A percentile compares a stretch with the other conserved stretches of the same genome.
phyloP scores from a whole-genome alignment of 2,329 filamentous ascomycete genomes.

The Aspergillus sp. region DNA sequence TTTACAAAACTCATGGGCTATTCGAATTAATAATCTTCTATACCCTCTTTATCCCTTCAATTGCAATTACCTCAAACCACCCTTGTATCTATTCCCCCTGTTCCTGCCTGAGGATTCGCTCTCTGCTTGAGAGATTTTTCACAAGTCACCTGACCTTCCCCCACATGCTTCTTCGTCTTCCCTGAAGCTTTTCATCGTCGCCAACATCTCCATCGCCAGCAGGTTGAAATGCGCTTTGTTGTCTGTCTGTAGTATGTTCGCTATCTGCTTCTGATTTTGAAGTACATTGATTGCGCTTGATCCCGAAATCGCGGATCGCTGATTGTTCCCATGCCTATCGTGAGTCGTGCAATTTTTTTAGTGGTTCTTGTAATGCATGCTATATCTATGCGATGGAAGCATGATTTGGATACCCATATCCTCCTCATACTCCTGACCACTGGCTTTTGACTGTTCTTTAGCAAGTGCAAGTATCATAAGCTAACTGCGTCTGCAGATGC shows the following conservation, averaged over 20 bases:
- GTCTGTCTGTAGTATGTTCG: neutral
- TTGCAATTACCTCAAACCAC: too few relatives aligned
- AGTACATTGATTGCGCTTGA: slow-evolving; percentile 7
- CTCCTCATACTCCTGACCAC: too few relatives aligned
- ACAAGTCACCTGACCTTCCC: slow-evolving; percentile 23
- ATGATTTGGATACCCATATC: too few relatives aligned
- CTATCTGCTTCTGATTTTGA: neutral
- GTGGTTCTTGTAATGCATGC: too few relatives aligned
- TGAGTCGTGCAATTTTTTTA: slow-evolving; percentile 18
- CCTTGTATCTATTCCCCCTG: neutral
- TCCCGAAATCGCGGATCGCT: slow-evolving; percentile 13
- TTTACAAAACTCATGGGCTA: too few relatives aligned
- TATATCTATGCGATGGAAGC: too few relatives aligned
- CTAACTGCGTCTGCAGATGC: slow-evolving; percentile 25
- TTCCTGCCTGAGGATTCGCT: slow-evolving; percentile 15
- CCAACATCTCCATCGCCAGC: slow-evolving; percentile 10
- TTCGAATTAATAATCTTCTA: too few relatives aligned
- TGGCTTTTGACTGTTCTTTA: neutral
- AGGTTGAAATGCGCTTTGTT: neutral
- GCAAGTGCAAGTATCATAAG: neutral
- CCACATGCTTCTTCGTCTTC: slow-evolving; percentile 6
- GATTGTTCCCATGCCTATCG: slow-evolving; percentile 25
- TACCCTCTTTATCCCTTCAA: too few relatives aligned
- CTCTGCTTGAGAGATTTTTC: slow-evolving; percentile 11
- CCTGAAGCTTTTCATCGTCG: neutral